Evolutionary conservation across 129 eudicot species (phyloP), one percentile per base, ranked within the genome.

Genomic region (Escallonia herrerae): DNA sequence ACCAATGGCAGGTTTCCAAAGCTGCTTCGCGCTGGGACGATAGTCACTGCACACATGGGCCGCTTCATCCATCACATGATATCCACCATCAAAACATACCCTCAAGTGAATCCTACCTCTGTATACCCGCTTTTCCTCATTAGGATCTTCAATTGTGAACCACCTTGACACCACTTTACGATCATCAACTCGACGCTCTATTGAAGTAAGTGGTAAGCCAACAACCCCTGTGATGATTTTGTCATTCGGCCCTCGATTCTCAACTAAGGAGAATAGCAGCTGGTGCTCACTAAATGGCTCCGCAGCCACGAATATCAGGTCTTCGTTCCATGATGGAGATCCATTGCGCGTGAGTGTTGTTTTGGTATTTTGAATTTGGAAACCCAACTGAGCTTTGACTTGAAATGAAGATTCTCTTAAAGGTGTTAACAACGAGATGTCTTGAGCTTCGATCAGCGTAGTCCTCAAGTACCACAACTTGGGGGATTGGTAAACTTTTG

Each of bases 131-230:
- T 85, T 83, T 46, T 80, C 79, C 61, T 87, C 84, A 10, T 83
- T 83, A 10, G 87, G 89, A 47, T 88, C 91, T 66, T 93, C 95
- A 3, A 93, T 73, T 0, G 88, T 88, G 71, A 83, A 75, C 98
- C 98, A 93, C 62, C 79, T 82, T 1, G 91, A 72, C 3, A 64
- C 85, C 77, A 93, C 96, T 2, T 77, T 74, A 13, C 96, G 77
- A 48, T 93, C 96, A n/a, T 93, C 98, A 12, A 93, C 98, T 0
- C 96, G 95, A 1, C 98, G 84, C 73, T 93, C 98, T n/a, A 93
- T 93, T 11, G 95, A 60, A 7, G 83, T 58, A 44, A 93, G 81
- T 0, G 96, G 90, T 63, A 88, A 43, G 55, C 74, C 78, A 39
- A 91, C 74, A 48, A 79, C 77, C 4, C 95, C 96, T 4, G 79